Evolutionary conservation across 345 rosid genomes (phyloP).

Genomic region (Euclidium syriacum): DNA sequence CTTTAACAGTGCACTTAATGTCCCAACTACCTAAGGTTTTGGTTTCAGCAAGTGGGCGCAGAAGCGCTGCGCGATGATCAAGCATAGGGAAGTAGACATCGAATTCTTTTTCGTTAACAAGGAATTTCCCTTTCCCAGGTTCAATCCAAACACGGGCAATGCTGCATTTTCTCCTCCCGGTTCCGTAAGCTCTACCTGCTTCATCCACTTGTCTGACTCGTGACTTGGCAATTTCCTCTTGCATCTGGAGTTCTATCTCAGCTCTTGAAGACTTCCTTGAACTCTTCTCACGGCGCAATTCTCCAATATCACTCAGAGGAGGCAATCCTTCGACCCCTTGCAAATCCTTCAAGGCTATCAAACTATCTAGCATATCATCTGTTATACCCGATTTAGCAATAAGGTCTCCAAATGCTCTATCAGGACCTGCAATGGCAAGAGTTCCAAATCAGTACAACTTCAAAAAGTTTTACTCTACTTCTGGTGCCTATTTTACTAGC

Average conservation of each 20-base stretch:
- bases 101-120: slow-evolving; percentile 69
- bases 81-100: slow-evolving; percentile 94
- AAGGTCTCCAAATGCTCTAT: slow-evolving; percentile 92
- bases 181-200: slow-evolving; percentile 90
- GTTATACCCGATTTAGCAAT: slow-evolving; percentile 88
- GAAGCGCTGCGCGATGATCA: slow-evolving; percentile 89
- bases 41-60: slow-evolving; percentile 93
- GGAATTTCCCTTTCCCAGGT: slow-evolving; percentile 81
- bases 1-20: slow-evolving; percentile 75
- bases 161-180: slow-evolving; percentile 95
- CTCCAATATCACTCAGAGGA: slow-evolving; percentile 75
- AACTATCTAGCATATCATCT: slow-evolving; percentile 87
- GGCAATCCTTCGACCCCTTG: slow-evolving; percentile 85
- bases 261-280: slow-evolving; percentile 61
- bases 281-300: slow-evolving; percentile 62
- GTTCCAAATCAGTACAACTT: slow-evolving; percentile 5
- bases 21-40: slow-evolving; percentile 97
- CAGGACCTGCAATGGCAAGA: slow-evolving; percentile 56
- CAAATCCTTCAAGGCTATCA: slow-evolving; percentile 80
- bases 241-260: slow-evolving; percentile 81
- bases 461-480: neutral
- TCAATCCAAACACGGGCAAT: slow-evolving; percentile 89
- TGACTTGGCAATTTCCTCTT: slow-evolving; percentile 82
- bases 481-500: neutral
- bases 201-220: slow-evolving; percentile 87